Conservation (phyloP, 345 rosid genomes). For the Boechera stricta region DNA sequence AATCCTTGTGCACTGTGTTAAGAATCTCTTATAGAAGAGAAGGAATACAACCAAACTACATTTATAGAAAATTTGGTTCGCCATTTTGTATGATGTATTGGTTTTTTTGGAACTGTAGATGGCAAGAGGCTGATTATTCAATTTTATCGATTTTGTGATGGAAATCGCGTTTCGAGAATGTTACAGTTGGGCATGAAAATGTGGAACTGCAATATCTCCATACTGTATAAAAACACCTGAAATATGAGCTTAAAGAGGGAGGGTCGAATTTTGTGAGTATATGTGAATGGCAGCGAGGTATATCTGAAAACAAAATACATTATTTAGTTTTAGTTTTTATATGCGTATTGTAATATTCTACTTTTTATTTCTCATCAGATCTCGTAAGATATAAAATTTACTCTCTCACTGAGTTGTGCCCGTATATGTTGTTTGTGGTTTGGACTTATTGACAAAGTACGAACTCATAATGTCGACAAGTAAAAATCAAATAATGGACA, state of each 20-base stretch:
- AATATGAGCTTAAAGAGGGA: background rate
- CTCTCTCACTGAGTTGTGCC: slow-evolving; percentile 10
- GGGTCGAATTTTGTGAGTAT: slow-evolving; percentile 5
- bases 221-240: background rate
- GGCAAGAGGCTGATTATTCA: background rate
- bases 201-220: background rate
- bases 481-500: slow-evolving; percentile 40
- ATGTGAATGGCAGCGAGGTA: background rate
- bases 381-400: slow-evolving; percentile 6
- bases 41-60: no score
- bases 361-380: background rate
- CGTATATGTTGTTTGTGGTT: slow-evolving; percentile 6
- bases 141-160: background rate
- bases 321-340: background rate
- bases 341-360: background rate
- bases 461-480: slow-evolving; percentile 41
- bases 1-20: no score
- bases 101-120: background rate
- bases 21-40: no score
- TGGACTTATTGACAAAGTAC: slow-evolving; percentile 31
- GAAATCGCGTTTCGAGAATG: background rate
- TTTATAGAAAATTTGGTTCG: background rate
- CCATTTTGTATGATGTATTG: background rate
- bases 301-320: background rate
- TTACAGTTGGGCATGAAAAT: background rate